Evolutionary conservation across 2,329 filamentous ascomycete genomes (phyloP), one percentile per base, ranked within the genome.

Genomic region (Waltergamsia citrina): DNA sequence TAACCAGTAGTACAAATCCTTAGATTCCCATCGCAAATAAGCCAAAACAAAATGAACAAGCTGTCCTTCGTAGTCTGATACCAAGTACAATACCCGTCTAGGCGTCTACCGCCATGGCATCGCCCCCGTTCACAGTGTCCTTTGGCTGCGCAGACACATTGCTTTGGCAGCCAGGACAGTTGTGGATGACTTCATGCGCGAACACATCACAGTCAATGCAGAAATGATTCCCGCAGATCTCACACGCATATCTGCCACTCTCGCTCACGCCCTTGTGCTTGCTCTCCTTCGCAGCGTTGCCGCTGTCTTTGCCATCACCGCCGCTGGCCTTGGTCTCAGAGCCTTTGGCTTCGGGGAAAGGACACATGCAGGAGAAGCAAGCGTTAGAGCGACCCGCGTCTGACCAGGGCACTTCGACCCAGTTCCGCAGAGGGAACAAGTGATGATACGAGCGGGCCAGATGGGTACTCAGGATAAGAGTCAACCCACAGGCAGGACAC

Each of bases 151-250:
- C 23, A 30, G 38, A 8, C 24, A 45, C 51, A 37, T 65, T 63
- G 48, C 70, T 72, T 56, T 76, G 81, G 55, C 92, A 98, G 0
- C 90, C 90, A 0, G 92, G 88, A 50, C 92, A 98, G 57, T 96
- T 96, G 54, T 98, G 90, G 33, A 94, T 74, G 10, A 93, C 77
- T 60, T 95, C 87, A 54, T 98, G 92, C 17, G 85, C 83, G 60
- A 92, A 95, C 17, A 95, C 78, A 56, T 98, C 92, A 56, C 92
- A 98, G 55, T 98, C 92, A 43, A 98, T 93, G 65, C 92, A 98
- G 54, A 96, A 98, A 59, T 96, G 90, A 39, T 84, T 79, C 4
- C 71, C 61, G 57, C 92, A 98, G n/a, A 81, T 78, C 45, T 81
- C 74, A 54, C 92, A 98, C 38, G 84, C 85, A 53, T 98, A 98